These are phyloP conservation scores for Hymenoscyphus fructigenus DNA, from an alignment of 2,329 filamentous ascomycete genomes.

Conservation along the genomic window DNA sequence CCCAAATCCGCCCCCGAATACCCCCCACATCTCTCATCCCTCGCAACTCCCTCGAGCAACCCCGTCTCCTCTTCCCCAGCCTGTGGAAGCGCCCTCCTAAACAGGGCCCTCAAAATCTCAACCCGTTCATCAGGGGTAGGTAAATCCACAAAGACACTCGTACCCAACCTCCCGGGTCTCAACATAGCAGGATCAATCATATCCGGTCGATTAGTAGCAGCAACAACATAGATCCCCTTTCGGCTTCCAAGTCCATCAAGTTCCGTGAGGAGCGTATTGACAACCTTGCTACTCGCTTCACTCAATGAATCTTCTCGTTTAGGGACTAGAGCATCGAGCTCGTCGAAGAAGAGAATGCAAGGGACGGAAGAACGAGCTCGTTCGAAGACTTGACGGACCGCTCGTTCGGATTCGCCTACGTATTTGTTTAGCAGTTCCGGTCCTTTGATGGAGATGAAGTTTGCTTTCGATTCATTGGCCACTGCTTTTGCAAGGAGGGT, in stretches of 20 bases:
- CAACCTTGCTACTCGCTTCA: conserved; percentile 83
- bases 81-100: conserved; percentile 51
- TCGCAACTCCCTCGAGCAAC: conserved; percentile 63
- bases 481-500: conserved; percentile 95
- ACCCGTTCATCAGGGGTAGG: conserved; percentile 77
- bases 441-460: conserved; percentile 97
- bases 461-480: conserved; percentile 91
- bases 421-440: conserved; percentile 97
- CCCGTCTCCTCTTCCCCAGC: conserved; percentile 52
- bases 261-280: conserved; percentile 93
- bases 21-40: conserved; percentile 64
- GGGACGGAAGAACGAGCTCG: conserved; percentile 83
- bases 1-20: conserved; percentile 72
- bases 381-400: conserved; percentile 87
- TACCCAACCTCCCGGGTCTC: conserved; percentile 84
- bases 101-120: conserved; percentile 76
- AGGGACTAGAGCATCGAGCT: conserved; percentile 89
- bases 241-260: conserved; percentile 82
- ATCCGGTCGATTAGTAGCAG: conserved; percentile 90
- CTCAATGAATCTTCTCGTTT: conserved; percentile 74
- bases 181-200: conserved; percentile 97
- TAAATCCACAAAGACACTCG: conserved; percentile 84
- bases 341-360: conserved; percentile 97
- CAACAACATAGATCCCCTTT: conserved; percentile 88
- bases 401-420: conserved; percentile 92